These are phyloP conservation scores for Vigna unguiculata DNA, from an alignment of 306 rosid species.

Conservation along the genomic window DNA sequence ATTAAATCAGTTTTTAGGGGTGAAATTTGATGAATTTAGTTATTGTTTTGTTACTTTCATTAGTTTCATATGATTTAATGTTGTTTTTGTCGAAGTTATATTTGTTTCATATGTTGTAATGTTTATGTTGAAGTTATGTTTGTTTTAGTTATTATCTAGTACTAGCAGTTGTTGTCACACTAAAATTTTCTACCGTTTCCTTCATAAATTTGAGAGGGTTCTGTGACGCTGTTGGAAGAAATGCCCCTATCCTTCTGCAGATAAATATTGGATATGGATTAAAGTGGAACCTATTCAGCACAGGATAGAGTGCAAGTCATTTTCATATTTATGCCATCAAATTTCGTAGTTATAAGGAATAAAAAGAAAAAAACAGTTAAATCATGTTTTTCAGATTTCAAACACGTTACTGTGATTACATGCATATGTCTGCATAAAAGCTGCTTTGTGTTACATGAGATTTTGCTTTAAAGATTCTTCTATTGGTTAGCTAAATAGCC, in stretches of 20 bases:
- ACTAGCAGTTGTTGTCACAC: background rate
- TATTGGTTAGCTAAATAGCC: background rate
- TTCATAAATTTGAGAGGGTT: background rate
- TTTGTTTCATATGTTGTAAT: background rate
- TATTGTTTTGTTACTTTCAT: background rate
- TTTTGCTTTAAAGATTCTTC: background rate
- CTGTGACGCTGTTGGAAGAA: background rate
- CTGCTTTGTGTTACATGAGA: background rate
- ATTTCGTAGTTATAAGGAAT: background rate
- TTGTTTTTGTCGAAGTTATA: too few species aligned
- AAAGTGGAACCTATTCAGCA: background rate
- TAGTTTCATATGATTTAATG: too few species aligned
- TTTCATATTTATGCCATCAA: background rate
- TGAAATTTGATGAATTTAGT: too few species aligned
- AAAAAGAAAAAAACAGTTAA: background rate
- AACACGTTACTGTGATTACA: background rate
- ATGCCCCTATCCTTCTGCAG: too few species aligned
- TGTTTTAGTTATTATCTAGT: background rate
- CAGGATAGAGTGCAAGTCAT: slow-evolving; percentile 37
- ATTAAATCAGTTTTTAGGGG: too few species aligned
- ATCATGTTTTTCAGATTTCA: background rate
- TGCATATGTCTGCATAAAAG: background rate
- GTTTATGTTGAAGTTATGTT: background rate
- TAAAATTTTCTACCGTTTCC: too few species aligned
- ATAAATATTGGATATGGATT: too few species aligned